phyloP scores from a whole-genome alignment of 208 protist genomes.

The Porcisia deanei region DNA sequence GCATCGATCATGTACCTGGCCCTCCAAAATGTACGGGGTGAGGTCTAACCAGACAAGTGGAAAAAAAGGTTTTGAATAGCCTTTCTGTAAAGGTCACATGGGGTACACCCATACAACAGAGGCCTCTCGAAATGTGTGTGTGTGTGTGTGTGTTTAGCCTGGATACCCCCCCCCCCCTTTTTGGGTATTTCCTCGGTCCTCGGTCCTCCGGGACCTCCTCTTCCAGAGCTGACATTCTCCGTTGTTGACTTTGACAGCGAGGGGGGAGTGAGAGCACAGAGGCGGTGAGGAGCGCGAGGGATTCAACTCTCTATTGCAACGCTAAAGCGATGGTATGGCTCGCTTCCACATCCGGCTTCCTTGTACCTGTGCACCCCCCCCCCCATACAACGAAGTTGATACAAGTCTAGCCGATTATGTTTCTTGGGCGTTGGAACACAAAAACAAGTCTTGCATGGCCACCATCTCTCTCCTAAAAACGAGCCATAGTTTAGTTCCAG shows the following conservation, averaged over 20 bases:
- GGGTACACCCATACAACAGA: neutral
- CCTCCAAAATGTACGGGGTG: slow-evolving; percentile 54
- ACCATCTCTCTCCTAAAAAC: neutral
- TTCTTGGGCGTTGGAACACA: no score
- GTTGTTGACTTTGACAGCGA: neutral
- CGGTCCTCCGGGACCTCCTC: neutral
- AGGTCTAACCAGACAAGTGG: slow-evolving; percentile 5
- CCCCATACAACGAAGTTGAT: neutral
- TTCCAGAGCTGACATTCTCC: neutral
- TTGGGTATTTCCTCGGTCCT: neutral
- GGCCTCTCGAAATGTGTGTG: neutral
- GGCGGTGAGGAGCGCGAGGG: neutral
- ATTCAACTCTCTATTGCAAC: neutral
- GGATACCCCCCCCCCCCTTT: no score
- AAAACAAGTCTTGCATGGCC: no score
- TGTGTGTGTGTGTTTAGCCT: neutral
- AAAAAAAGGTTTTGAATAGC: neutral
- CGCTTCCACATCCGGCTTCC: neutral
- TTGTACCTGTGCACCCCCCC: neutral
- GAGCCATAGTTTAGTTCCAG: neutral
- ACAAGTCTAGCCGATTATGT: neutral
- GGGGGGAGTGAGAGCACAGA: neutral
- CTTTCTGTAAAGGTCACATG: neutral
- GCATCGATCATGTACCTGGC: slow-evolving; percentile 78
- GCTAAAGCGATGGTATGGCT: neutral